Conservation (phyloP, 305 asterid species). For the Plantago rigida region DNA sequence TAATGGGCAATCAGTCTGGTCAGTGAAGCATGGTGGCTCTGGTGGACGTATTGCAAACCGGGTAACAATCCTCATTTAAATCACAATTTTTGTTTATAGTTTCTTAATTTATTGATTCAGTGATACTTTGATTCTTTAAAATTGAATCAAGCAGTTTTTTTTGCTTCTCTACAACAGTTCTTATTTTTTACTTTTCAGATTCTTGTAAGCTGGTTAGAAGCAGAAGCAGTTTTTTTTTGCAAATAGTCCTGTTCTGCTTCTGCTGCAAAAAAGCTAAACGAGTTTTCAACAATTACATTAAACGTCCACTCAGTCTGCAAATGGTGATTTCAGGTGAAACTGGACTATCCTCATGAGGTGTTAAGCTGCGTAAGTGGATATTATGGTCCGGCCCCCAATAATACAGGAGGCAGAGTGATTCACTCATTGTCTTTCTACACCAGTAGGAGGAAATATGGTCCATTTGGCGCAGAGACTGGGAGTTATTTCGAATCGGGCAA, state of each 20-base stretch:
- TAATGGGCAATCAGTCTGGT: conserved; percentile 62
- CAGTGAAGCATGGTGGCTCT: conserved; percentile 55
- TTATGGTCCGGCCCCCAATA: conserved; percentile 39
- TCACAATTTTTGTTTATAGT: neutral
- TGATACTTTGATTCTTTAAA: too few species aligned
- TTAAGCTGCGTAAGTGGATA: conserved; percentile 61
- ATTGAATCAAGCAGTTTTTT: too few species aligned
- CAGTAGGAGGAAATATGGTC: conserved; percentile 47
- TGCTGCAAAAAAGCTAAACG: too few species aligned
- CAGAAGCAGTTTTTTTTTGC: too few species aligned
- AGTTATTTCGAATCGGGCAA: conserved; percentile 55
- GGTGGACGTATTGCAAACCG: conserved; percentile 38
- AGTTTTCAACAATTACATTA: too few species aligned
- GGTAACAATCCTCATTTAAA: conserved; percentile 28
- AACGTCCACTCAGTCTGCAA: neutral
- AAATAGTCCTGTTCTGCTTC: too few species aligned
- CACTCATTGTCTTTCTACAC: conserved; percentile 56
- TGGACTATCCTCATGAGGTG: conserved; percentile 64
- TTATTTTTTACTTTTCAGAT: too few species aligned
- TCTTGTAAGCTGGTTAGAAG: too few species aligned
- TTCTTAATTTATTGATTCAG: too few species aligned
- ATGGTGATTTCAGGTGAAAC: conserved; percentile 40
- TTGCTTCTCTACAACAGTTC: too few species aligned
- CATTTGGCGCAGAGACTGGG: conserved; percentile 59
- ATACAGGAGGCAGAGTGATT: conserved; percentile 38